Conservation (phyloP, 495 filamentous ascomycete species). For the Penicillium taxi region DNA sequence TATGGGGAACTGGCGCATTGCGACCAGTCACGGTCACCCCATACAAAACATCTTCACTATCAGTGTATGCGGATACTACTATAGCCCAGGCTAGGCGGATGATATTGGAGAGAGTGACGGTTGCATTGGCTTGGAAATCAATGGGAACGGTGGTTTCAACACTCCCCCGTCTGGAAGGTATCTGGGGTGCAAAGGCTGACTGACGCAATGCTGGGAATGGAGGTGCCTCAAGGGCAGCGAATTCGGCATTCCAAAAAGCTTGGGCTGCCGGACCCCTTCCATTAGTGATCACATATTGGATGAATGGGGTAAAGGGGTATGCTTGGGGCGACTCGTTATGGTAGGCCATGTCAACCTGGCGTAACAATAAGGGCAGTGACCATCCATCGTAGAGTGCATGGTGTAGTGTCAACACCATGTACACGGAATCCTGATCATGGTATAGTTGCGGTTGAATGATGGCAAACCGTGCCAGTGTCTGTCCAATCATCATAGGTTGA, state of each 20-base stretch:
- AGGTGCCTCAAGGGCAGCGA: neutral
- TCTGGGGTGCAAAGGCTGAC: neutral
- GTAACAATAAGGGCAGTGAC: slow-evolving; percentile 42
- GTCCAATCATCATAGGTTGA: neutral
- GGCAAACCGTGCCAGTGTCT: neutral
- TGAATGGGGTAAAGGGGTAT: slow-evolving; percentile 4
- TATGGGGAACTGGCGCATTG: slow-evolving; percentile 24
- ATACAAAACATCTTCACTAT: slow-evolving; percentile 28
- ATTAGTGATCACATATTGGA: neutral
- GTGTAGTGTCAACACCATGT: slow-evolving; percentile 46
- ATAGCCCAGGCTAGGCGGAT: slow-evolving; percentile 33
- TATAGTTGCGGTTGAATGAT: too few relatives aligned
- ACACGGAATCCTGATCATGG: neutral
- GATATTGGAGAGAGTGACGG: neutral
- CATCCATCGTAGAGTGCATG: slow-evolving; percentile 57
- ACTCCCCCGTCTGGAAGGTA: neutral
- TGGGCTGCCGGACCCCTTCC: neutral
- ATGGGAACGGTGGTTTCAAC: slow-evolving; percentile 9
- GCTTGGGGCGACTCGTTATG: neutral
- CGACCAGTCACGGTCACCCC: slow-evolving; percentile 29
- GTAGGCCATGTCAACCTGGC: slow-evolving; percentile 36
- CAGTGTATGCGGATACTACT: slow-evolving; percentile 20
- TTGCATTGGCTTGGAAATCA: slow-evolving; percentile 22
- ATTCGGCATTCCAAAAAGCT: too few relatives aligned
- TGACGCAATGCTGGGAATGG: neutral